Evolutionary conservation across 108 stramenopile species (phyloP), one percentile per base, ranked within the genome.

Genomic region (Hondaea fermentalgiana): DNA sequence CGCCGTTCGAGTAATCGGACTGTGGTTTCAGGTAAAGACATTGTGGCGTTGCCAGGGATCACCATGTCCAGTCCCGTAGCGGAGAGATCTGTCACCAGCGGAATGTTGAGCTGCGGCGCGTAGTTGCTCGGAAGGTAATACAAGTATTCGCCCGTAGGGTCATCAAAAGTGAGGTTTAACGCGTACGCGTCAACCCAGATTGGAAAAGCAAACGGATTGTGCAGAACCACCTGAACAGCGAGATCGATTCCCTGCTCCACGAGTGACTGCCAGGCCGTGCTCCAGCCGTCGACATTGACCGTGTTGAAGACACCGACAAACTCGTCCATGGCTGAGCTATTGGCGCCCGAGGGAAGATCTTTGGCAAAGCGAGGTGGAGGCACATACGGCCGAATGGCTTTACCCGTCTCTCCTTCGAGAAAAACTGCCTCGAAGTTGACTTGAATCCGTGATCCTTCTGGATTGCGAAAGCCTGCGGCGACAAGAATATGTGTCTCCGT

Each of bases 261-360:
- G 4, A 83, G 51, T 16, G 49, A 25, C n/a, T 83, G 23, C 76
- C 76, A 83, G 10, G 76, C 76, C 4, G 49, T 83, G 28, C 49
- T 83, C 76, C 76, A 83, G 3, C 76, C 76, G 23, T 53, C 51
- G n/a, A 83, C 76, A 53, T 83, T 83, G 17, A 83, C 76, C 45
- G 76, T 83, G 28, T 53, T 12, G 23, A 83, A 83, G n/a, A 83
- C 76, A 6, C 49, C 4, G 6, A 28, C 76, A 35, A 83, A 83
- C 4, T 83, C 76, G 51, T 83, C 76, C 14, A 83, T 83, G 19
- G 76, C 76, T 12, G 76, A 83, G 28, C 19, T 53, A 45, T 53
- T 47, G 51, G 76, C 76, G 49, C 25, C 76, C 51, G 76, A 19
- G 6, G 76, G 76, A 6, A 83, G 23, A 23, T 83, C 76, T 23